Evolutionary conservation across 768 basidiomycete species (phyloP).

Genomic region (Hemileccinum impolitum): DNA sequence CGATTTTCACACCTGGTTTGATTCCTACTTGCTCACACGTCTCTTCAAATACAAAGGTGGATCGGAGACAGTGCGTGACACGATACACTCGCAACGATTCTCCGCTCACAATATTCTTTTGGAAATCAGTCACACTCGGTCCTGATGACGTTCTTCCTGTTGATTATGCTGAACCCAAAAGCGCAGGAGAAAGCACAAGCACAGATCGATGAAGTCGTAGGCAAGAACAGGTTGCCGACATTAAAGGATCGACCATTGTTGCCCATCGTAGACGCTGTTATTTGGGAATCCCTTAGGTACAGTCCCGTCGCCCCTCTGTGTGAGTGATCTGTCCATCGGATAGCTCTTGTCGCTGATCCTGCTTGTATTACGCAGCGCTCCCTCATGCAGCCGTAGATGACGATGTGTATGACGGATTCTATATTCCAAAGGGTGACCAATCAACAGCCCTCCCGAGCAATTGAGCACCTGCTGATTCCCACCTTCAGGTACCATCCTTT

Average conservation of each 20-base stretch:
- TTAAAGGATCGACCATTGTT: slow-evolving; percentile 6
- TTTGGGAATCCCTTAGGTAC: slow-evolving; percentile 5
- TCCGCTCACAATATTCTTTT: not conserved
- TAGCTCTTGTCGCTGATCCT: not conserved
- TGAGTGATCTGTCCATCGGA: not conserved
- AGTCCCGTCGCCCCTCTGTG: slow-evolving; percentile 6
- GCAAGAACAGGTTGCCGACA: slow-evolving; percentile 4
- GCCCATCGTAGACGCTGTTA: slow-evolving; percentile 6
- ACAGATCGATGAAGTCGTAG: slow-evolving; percentile 9
- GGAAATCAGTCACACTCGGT: not conserved
- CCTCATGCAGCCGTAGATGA: slow-evolving; percentile 4
- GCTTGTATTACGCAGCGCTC: not conserved
- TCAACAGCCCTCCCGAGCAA: too few relatives aligned
- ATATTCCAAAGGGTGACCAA: slow-evolving; percentile 8
- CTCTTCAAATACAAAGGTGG: not conserved
- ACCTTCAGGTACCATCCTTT: not conserved
- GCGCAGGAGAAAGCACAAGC: slow-evolving; percentile 13
- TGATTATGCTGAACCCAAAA: slow-evolving; percentile 6
- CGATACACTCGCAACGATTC: too few relatives aligned
- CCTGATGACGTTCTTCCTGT: slow-evolving; percentile 8
- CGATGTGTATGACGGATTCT: slow-evolving; percentile 6
- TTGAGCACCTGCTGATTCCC: not conserved
- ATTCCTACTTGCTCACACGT: too few relatives aligned
- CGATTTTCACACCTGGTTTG: not conserved
- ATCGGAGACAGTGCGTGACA: slow-evolving; percentile 8